Evolutionary conservation across 1,284 basidiomycete genomes (phyloP).

Genomic region (Afroboletus lepidellus): DNA sequence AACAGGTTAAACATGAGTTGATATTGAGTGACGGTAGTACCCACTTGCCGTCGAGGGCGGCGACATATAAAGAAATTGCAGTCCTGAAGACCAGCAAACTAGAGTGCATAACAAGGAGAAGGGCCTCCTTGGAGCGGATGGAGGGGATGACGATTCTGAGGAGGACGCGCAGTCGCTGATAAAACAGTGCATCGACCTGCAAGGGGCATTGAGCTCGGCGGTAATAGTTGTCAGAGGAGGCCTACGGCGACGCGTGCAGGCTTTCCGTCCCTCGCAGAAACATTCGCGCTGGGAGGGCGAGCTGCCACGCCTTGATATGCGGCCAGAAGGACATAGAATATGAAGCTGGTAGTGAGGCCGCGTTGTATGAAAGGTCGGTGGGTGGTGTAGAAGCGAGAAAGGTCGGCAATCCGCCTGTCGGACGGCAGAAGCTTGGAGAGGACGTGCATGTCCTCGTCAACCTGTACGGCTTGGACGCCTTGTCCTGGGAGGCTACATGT

Average conservation of each 20-base stretch:
- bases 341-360: constrained; percentile 60
- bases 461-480: neutral
- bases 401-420: constrained; percentile 33
- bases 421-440: constrained; percentile 21
- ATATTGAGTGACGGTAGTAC: constrained; percentile 28
- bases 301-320: constrained; percentile 56
- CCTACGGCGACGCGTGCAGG: constrained; percentile 65
- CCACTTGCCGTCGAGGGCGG: constrained; percentile 89
- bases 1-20: neutral
- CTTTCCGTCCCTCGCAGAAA: constrained; percentile 36
- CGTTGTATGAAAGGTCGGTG: constrained; percentile 73
- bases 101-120: constrained; percentile 85
- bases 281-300: constrained; percentile 34
- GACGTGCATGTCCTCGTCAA: constrained; percentile 18
- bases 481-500: constrained; percentile 3
- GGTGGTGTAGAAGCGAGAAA: constrained; percentile 52
- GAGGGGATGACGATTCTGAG: constrained; percentile 89
- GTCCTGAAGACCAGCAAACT: constrained; percentile 87
- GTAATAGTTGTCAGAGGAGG: constrained; percentile 2
- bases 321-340: constrained; percentile 59
- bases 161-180: constrained; percentile 75
- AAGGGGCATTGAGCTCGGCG: neutral
- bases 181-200: constrained; percentile 91
- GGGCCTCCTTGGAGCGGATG: constrained; percentile 81
- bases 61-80: constrained; percentile 92